Evolutionary conservation across 2,329 filamentous ascomycete species (phyloP).

Genomic region (Dactylonectria macrodidyma): DNA sequence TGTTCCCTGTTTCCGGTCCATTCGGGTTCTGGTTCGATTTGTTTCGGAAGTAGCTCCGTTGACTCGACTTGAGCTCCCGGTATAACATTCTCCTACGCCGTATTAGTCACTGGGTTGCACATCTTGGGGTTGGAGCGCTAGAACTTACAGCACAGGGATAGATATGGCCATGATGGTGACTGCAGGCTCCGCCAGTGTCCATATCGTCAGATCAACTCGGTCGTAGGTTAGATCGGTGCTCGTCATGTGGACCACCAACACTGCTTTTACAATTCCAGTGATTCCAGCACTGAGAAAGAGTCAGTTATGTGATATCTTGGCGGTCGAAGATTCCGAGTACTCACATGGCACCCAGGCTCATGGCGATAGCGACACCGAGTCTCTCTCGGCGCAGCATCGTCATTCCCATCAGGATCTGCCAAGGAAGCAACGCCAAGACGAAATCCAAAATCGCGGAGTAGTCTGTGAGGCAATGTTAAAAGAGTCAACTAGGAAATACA

Average conservation of each 20-base stretch:
- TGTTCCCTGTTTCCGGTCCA: slow-evolving; percentile 16
- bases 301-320: slow-evolving; percentile 20
- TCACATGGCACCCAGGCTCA: slow-evolving; percentile 55
- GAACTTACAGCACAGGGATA: slow-evolving; percentile 52
- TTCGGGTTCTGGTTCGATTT: slow-evolving; percentile 37
- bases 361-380: slow-evolving; percentile 53
- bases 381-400: slow-evolving; percentile 51
- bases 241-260: slow-evolving; percentile 51
- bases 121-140: neutral
- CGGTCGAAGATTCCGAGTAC: neutral
- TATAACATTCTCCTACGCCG: slow-evolving; percentile 52
- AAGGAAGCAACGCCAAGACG: slow-evolving; percentile 52
- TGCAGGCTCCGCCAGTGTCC: slow-evolving; percentile 54
- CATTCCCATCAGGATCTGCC: slow-evolving; percentile 53
- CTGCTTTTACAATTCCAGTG: slow-evolving; percentile 53
- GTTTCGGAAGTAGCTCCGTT: slow-evolving; percentile 45
- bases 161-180: slow-evolving; percentile 55
- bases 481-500: rapidly evolving
- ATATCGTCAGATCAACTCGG: slow-evolving; percentile 54
- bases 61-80: slow-evolving; percentile 51
- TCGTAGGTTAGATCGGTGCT: slow-evolving; percentile 53
- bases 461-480: slow-evolving; percentile 39
- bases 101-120: slow-evolving; percentile 23
- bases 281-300: slow-evolving; percentile 48
- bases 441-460: slow-evolving; percentile 55